Evolutionary conservation across 169 alveolate species (phyloP), one percentile per base, ranked within the genome.

Genomic region (Plasmodium adleri): DNA sequence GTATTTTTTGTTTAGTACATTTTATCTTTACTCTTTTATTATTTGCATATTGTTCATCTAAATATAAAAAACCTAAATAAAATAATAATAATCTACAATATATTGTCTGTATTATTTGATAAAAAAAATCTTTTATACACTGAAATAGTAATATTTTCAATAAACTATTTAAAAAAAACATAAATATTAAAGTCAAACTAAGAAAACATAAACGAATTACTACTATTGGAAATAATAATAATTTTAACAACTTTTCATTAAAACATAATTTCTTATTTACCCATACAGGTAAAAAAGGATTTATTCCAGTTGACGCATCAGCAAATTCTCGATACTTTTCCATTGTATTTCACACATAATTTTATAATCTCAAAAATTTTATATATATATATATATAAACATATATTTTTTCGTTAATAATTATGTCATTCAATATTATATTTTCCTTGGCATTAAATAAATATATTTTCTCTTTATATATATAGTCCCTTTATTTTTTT

Each of bases 261-360:
- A 76, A 6, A 12, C 62, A 52, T 47, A 74, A 63, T 70, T 88
- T 92, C 10, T 32, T 87, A 13, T 87, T 88, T 10, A 88, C 93
- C 95, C 95, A 92, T 59, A 76, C 52, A 26, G 95, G 95, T 43
- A 92, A 83, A 60, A 73, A 92, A 28, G 95, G 95, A 20, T 92
- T 92, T 52, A 92, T 88, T n/a, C 95, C 95, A 32, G 95, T 92
- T 12, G 95, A 88, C n/a, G 68, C 75, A 49, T 92, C 95, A 17
- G 95, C 75, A 56, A 92, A 92, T 70, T 92, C 93, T 12, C 93
- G 63, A 58, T 73, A 92, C 54, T 92, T 92, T 78, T 78, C 89
- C 89, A 78, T 78, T 24, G 47, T 39, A 39, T 74, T 74, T 74
- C 64, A 17, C n/a, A 56, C 64, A 56, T 56, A 56, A 56, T 56